Evolutionary conservation across 164 flowering plant genomes (phyloP), one percentile per base, ranked within the genome.

Genomic region (Kingdonia uniflora): DNA sequence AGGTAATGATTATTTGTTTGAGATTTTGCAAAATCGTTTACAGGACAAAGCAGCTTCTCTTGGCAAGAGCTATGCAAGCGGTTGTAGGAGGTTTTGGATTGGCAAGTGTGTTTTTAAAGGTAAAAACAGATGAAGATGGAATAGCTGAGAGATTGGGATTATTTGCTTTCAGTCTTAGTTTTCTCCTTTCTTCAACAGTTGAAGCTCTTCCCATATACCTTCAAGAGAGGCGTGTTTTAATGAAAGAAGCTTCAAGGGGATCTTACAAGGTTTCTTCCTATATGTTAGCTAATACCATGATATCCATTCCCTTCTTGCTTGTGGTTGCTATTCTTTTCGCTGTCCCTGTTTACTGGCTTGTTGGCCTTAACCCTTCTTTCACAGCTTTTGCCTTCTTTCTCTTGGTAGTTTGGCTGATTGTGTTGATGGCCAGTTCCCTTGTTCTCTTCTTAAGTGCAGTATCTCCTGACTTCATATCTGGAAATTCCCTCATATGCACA

Each of bases 131-230:
- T 37, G 79, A 83, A 62, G 73, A 54, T 14, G 96, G 96, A 16
- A 71, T 87, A 1, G 76, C 87, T 0, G 95, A 84, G 61, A 55
- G 95, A 41, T 64, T 85, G 58, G 98, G 98, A 10, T 70, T 91
- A 4, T 91, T 91, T 49, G 98, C 98, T 10, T 91, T 91, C 57
- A 85, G 88, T 56, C 84, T 87, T 29, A 87, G 96, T 57, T 85
- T 87, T 49, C 88, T 92, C 29, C 85, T 92, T 13, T 88, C 98
- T 19, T 87, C 94, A 0, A 87, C 98, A 1, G 85, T 85, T 6
- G 98, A 92, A 72, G 94, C 96, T 0, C 86, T 88, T 25, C 98
- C 96, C 0, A 85, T 92, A 19, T 92, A 79, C 78, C 82, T 92
- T 16, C 94, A 85, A 71, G 98, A 85, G 60, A 65, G 94, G 14